These are phyloP conservation scores for Penicillium silybi DNA, from an alignment of 495 filamentous ascomycete genomes.

Conservation along the genomic window DNA sequence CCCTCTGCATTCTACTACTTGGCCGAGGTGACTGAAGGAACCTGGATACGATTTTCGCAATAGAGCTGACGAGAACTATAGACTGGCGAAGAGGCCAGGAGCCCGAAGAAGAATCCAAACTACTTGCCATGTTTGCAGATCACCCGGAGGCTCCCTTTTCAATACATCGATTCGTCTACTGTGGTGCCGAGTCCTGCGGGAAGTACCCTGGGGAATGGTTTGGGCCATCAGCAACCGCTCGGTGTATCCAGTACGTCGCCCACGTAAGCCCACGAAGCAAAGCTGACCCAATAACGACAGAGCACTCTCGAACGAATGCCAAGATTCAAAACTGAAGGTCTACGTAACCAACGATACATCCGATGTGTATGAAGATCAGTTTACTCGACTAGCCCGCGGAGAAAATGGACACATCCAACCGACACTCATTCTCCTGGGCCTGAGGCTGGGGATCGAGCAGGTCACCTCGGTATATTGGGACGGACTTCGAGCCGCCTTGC, in stretches of 20 bases:
- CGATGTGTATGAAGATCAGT: constrained; percentile 87
- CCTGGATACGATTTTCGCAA: background rate
- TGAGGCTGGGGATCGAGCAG: constrained; percentile 86
- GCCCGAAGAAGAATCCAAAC: constrained; percentile 58
- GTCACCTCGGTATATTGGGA: constrained; percentile 92
- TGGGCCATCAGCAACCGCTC: constrained; percentile 95
- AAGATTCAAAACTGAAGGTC: constrained; percentile 60
- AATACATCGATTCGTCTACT: constrained; percentile 88
- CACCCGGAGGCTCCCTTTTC: constrained; percentile 84
- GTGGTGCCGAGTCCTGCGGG: constrained; percentile 83
- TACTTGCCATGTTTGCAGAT: constrained; percentile 88
- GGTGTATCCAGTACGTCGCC: constrained; percentile 82
- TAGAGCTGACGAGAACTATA: constrained; percentile 35
- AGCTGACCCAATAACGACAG: constrained; percentile 44
- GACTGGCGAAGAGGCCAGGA: constrained; percentile 73
- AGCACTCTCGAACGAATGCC: constrained; percentile 61
- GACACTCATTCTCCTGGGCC: constrained; percentile 83
- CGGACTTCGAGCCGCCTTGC: constrained; percentile 72
- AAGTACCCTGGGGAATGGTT: constrained; percentile 99
- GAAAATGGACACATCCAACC: constrained; percentile 66
- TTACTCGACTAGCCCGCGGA: constrained; percentile 67
- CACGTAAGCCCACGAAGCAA: background rate
- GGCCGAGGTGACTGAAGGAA: constrained; percentile 60
- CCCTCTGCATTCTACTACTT: constrained; percentile 63
- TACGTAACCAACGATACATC: constrained; percentile 87